These are phyloP conservation scores for Cornus controversa DNA, from an alignment of 148 eudicot genomes.

Conservation along the genomic window DNA sequence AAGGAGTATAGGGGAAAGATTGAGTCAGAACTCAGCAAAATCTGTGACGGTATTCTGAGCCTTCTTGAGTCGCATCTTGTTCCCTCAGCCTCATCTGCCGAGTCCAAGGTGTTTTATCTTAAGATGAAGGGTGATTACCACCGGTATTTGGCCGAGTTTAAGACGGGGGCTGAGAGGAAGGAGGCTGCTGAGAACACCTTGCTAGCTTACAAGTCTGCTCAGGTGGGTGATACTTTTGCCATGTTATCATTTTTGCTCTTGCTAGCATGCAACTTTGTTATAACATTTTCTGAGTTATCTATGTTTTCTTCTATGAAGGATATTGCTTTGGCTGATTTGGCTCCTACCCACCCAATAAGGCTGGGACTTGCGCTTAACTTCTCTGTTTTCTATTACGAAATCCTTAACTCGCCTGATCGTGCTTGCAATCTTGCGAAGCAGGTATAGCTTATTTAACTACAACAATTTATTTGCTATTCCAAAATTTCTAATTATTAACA, in stretches of 20 bases:
- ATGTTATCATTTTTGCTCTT: not conserved
- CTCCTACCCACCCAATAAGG: constrained; percentile 88
- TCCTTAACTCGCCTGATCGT: constrained; percentile 79
- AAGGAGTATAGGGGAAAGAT: constrained; percentile 75
- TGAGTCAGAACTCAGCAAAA: constrained; percentile 73
- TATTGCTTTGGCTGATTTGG: constrained; percentile 71
- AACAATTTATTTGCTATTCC: not conserved
- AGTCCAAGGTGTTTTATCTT: constrained; percentile 81
- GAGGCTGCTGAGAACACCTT: constrained; percentile 83
- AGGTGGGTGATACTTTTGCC: constrained; percentile 37
- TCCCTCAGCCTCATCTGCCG: constrained; percentile 62
- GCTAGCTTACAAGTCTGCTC: constrained; percentile 85
- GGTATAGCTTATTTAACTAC: constrained; percentile 32
- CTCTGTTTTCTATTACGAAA: constrained; percentile 83
- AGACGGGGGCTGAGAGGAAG: constrained; percentile 73
- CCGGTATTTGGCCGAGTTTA: constrained; percentile 81
- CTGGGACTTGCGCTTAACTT: constrained; percentile 90
- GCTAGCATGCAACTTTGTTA: not conserved
- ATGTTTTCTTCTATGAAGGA: constrained; percentile 40
- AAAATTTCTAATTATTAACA: not conserved
- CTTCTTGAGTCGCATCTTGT: constrained; percentile 65
- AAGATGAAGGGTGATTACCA: constrained; percentile 92
- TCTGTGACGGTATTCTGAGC: constrained; percentile 71
- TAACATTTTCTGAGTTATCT: not conserved
- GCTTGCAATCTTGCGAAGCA: constrained; percentile 85